These are phyloP conservation scores for Solanum pennellii DNA, from an alignment of 257 asterid genomes.

Conservation along the genomic window DNA sequence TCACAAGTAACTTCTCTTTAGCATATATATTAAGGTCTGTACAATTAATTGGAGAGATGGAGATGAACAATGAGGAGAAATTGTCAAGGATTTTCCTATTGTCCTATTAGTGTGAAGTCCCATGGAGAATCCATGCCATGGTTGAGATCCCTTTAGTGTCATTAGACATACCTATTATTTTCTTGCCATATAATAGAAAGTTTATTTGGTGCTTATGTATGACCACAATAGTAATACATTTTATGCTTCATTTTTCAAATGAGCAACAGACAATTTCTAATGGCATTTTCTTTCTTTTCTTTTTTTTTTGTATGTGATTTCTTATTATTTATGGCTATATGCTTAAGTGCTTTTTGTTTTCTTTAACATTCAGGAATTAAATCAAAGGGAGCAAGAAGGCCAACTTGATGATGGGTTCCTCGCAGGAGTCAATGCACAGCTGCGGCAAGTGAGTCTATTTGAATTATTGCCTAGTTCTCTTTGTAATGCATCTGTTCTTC, in stretches of 20 bases:
- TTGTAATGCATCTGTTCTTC: too few relatives aligned
- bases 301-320: not conserved
- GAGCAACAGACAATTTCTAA: not conserved
- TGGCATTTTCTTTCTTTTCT: not conserved
- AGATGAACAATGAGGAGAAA: not conserved
- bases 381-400: conserved; percentile 93
- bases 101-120: not conserved
- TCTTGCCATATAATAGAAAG: not conserved
- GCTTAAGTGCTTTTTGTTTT: conserved; percentile 2
- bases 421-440: conserved; percentile 84
- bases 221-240: not conserved
- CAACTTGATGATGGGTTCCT: conserved; percentile 92
- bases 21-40: not conserved
- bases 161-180: not conserved
- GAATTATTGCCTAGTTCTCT: too few relatives aligned
- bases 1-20: not conserved
- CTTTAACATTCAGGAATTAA: conserved; percentile 46
- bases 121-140: not conserved
- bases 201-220: not conserved
- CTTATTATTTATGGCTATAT: not conserved
- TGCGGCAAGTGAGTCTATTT: conserved; percentile 63
- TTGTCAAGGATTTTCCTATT: not conserved
- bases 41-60: not conserved
- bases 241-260: not conserved
- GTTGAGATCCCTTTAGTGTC: not conserved